A percentile compares a stretch with the other conserved stretches of the same genome.
These are phyloP conservation scores for Recurvomyces mirabilis DNA, from an alignment of 495 filamentous ascomycete genomes.

Conservation along the genomic window DNA sequence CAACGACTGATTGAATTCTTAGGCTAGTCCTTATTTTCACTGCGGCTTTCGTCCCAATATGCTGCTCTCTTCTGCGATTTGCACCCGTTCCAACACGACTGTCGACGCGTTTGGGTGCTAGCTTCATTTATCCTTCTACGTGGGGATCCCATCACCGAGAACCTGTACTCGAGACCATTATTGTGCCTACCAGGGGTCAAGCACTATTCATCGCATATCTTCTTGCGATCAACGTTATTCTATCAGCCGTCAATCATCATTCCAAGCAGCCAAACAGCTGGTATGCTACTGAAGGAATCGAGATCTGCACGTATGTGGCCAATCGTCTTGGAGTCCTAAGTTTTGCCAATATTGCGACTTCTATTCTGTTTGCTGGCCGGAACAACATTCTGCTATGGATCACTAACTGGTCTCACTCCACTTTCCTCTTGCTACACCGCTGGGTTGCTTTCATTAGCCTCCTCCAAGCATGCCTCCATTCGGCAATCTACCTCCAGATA, in stretches of 20 bases:
- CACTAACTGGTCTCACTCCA: slow-evolving; percentile 38
- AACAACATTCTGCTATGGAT: slow-evolving; percentile 40
- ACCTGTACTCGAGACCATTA: neutral
- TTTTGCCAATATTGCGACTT: slow-evolving; percentile 28
- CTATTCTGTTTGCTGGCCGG: slow-evolving; percentile 31
- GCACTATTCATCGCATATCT: neutral
- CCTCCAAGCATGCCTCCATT: slow-evolving; percentile 24
- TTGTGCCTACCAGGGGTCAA: neutral
- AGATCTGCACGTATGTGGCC: slow-evolving; percentile 33
- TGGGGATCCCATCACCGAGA: neutral
- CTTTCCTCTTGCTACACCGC: slow-evolving; percentile 38
- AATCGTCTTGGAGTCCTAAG: slow-evolving; percentile 33
- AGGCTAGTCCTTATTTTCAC: neutral
- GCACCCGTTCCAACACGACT: neutral
- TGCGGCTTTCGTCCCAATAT: neutral
- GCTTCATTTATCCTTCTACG: neutral
- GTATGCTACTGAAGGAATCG: neutral
- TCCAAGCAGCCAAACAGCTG: neutral
- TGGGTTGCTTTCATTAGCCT: slow-evolving; percentile 36
- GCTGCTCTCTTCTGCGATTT: neutral
- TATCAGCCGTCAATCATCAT: neutral
- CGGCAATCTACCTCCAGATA: slow-evolving; percentile 15
- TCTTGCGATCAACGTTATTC: neutral
- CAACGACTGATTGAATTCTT: too few species aligned
- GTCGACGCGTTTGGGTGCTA: neutral